Percentiles rank a stretch among this genome's conserved stretches.
These are phyloP conservation scores for Spergularia marina DNA, from an alignment of 148 eudicot genomes.

Conservation along the genomic window DNA sequence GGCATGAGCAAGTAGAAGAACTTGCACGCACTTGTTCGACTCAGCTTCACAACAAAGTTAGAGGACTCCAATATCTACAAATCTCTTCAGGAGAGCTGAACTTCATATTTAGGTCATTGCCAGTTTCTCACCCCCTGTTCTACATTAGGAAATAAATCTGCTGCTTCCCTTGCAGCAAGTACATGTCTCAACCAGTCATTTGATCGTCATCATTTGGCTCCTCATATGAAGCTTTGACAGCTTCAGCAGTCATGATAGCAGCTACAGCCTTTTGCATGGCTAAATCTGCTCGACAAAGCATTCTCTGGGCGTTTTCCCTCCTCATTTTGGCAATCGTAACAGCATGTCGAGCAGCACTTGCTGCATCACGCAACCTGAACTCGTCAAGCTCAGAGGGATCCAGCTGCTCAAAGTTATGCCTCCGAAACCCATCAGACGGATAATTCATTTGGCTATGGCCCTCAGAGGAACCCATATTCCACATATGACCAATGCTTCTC, in stretches of 20 bases:
- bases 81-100: constrained; percentile 9
- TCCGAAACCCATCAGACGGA: constrained; percentile 36
- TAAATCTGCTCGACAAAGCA: constrained; percentile 73
- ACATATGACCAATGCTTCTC: constrained; percentile 44
- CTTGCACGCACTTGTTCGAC: constrained; percentile 21
- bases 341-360: constrained; percentile 76
- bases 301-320: constrained; percentile 75
- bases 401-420: constrained; percentile 49
- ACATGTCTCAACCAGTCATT: constrained; percentile 20
- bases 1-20: constrained; percentile 12
- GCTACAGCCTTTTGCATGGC: constrained; percentile 87
- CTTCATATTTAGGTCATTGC: neutral
- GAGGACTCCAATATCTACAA: constrained; percentile 29
- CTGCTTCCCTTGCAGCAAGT: constrained; percentile 2
- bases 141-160: constrained; percentile 7
- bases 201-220: constrained; percentile 33
- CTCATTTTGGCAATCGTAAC: constrained; percentile 68
- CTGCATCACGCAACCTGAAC: constrained; percentile 77
- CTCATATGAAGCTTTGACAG: constrained; percentile 51
- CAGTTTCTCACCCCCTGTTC: constrained; percentile 2
- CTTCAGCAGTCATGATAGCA: constrained; percentile 83
- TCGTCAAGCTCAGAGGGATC: constrained; percentile 69
- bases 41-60: constrained; percentile 20
- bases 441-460: constrained; percentile 49
- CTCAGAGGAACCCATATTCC: constrained; percentile 38